phyloP scores from a whole-genome alignment of 805 yeast genomes.

The Candida broadrunensis region DNA sequence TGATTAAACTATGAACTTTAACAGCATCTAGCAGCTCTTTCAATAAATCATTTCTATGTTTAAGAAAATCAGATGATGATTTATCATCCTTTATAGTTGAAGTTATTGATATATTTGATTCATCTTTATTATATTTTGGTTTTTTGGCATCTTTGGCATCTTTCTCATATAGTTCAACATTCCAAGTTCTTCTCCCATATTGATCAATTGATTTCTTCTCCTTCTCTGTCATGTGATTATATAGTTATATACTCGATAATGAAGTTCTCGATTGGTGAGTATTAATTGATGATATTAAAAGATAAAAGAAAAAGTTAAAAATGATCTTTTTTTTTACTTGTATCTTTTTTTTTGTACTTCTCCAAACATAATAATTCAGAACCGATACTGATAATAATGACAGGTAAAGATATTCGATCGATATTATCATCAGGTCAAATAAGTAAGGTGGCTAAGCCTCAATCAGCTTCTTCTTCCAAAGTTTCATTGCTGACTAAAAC shows the following conservation, averaged over 20 bases:
- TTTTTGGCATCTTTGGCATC: constrained; percentile 28
- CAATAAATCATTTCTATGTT: constrained; percentile 31
- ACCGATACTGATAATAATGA: no score
- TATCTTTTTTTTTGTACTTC: no score
- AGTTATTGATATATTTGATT: neutral
- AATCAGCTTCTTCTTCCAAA: neutral
- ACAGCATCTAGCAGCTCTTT: constrained; percentile 30
- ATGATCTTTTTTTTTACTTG: no score
- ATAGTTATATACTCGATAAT: no score
- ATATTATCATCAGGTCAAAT: neutral
- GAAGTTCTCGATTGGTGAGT: no score
- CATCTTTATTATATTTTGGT: neutral
- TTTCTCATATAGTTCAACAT: constrained; percentile 59
- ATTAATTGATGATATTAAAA: no score
- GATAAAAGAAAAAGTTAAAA: no score
- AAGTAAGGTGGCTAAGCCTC: neutral
- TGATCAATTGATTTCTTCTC: constrained; percentile 35
- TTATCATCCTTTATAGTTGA: constrained; percentile 6
- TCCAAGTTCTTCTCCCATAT: constrained; percentile 73
- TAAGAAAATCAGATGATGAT: constrained; percentile 17
- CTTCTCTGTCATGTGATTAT: constrained; percentile 7
- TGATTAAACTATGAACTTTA: constrained; percentile 31
- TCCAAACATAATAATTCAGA: no score
- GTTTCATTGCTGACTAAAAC: neutral
- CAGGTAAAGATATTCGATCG: neutral